Evolutionary conservation across 2,329 filamentous ascomycete genomes (phyloP).

Genomic region (Alternaria panax): DNA sequence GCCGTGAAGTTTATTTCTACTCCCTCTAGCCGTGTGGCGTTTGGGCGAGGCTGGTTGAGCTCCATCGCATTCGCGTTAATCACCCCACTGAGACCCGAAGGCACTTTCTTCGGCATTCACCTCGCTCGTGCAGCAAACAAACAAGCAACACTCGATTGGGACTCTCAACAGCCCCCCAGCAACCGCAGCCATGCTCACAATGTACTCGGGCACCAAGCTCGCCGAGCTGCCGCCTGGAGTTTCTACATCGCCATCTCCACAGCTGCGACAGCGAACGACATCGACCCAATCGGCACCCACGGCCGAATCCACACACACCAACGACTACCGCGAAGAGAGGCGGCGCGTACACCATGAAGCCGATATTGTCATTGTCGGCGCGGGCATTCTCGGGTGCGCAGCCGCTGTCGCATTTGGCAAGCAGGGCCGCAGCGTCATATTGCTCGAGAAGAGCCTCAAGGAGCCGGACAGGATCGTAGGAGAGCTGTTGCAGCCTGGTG

Average conservation of each 20-base stretch:
- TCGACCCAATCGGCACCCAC: slow-evolving; percentile 21
- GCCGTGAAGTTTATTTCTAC: slow-evolving; percentile 1
- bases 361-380: slow-evolving; percentile 91
- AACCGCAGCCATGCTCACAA: slow-evolving; percentile 33
- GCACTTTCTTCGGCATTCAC: background rate
- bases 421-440: slow-evolving; percentile 87
- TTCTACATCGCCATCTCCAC: slow-evolving; percentile 17
- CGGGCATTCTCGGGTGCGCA: slow-evolving; percentile 87
- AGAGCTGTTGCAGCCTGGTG: slow-evolving; percentile 92
- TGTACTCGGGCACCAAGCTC: slow-evolving; percentile 34
- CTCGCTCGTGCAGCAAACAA: background rate
- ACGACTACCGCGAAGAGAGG: slow-evolving; percentile 53
- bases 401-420: slow-evolving; percentile 83
- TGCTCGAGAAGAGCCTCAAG: slow-evolving; percentile 87
- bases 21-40: slow-evolving; percentile 16
- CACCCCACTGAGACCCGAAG: background rate
- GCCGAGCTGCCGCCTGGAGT: slow-evolving; percentile 35
- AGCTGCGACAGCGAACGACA: slow-evolving; percentile 20
- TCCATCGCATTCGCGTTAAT: background rate
- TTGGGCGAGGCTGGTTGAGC: slow-evolving; percentile 1
- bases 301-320: slow-evolving; percentile 19
- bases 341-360: slow-evolving; percentile 66
- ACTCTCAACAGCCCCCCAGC: slow-evolving; percentile 23
- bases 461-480: slow-evolving; percentile 96
- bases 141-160: slow-evolving; percentile 6